These are phyloP conservation scores for Cercospora zeina DNA, from an alignment of 2,329 filamentous ascomycete genomes.

Conservation along the genomic window DNA sequence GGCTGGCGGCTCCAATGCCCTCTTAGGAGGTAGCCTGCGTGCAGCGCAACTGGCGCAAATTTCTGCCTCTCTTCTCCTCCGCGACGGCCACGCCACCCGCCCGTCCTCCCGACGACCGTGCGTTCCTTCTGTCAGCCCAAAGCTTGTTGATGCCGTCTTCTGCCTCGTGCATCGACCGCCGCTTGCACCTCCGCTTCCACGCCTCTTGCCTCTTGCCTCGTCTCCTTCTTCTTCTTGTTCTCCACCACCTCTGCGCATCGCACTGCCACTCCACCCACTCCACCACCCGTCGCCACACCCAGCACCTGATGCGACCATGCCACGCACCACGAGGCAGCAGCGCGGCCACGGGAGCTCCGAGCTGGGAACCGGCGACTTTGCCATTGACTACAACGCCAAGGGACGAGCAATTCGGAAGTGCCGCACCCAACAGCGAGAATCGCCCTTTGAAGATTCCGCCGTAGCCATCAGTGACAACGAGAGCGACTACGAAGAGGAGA, in stretches of 20 bases:
- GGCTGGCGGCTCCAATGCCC: slow-evolving; percentile 3
- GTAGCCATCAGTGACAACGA: slow-evolving; percentile 41
- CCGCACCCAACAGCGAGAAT: slow-evolving; percentile 40
- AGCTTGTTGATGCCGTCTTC: slow-evolving; percentile 15
- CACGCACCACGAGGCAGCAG: slow-evolving; percentile 25
- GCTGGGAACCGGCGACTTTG: slow-evolving; percentile 33
- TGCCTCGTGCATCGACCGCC: not conserved
- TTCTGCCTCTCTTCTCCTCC: no score
- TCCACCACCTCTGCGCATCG: not conserved
- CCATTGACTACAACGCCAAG: slow-evolving; percentile 44
- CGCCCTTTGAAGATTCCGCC: slow-evolving; percentile 46
- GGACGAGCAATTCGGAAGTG: slow-evolving; percentile 47
- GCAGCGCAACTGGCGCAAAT: not conserved
- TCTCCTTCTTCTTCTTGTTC: not conserved
- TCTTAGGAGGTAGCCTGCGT: not conserved
- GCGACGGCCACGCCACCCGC: not conserved
- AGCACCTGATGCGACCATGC: slow-evolving; percentile 18
- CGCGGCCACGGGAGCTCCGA: slow-evolving; percentile 31
- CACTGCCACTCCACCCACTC: not conserved
- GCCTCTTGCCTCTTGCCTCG: slow-evolving; percentile 10
- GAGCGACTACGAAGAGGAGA: slow-evolving; percentile 40
- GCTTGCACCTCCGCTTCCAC: not conserved
- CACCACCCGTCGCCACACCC: not conserved
- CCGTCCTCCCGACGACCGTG: not conserved
- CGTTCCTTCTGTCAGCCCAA: slow-evolving; percentile 14